Evolutionary conservation across 1,139 yeast species (phyloP).

Genomic region (Protomyces pachydermus): DNA sequence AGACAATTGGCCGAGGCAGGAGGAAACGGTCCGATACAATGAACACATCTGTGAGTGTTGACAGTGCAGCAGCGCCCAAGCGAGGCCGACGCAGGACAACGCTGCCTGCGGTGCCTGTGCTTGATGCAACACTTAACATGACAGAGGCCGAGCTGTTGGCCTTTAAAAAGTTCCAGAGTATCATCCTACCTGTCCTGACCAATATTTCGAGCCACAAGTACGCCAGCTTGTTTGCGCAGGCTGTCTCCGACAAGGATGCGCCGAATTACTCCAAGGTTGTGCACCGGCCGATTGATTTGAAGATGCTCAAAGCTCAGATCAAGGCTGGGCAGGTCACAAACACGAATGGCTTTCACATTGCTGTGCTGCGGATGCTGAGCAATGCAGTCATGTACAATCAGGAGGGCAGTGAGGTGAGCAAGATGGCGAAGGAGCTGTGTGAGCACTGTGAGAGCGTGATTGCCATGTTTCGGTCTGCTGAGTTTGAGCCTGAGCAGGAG

Average conservation of each 20-base stretch:
- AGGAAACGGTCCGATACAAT: conserved; percentile 8
- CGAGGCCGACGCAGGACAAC: neutral
- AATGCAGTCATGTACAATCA: conserved; percentile 93
- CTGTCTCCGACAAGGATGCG: conserved; percentile 16
- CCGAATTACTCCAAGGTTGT: conserved; percentile 83
- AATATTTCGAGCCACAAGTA: conserved; percentile 13
- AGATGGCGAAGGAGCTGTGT: conserved; percentile 66
- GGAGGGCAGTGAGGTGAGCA: conserved; percentile 88
- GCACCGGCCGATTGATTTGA: conserved; percentile 90
- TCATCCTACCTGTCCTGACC: conserved; percentile 1
- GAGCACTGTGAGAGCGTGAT: conserved; percentile 19
- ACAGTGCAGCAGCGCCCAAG: neutral
- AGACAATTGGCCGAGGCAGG: neutral
- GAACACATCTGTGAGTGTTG: conserved; percentile 13
- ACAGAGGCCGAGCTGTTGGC: neutral
- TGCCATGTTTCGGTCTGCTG: conserved; percentile 11
- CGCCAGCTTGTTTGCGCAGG: conserved; percentile 16
- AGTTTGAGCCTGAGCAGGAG: neutral
- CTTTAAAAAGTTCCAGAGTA: conserved; percentile 13
- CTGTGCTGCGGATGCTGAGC: conserved; percentile 71
- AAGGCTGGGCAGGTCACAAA: conserved; percentile 82
- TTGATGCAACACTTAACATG: neutral
- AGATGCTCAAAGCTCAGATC: conserved; percentile 73
- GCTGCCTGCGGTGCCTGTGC: neutral
- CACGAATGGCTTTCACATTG: conserved; percentile 79